Base-by-base conservation (phyloP, 2,329 filamentous ascomycete species). In the Diaporthe capsici region DNA sequence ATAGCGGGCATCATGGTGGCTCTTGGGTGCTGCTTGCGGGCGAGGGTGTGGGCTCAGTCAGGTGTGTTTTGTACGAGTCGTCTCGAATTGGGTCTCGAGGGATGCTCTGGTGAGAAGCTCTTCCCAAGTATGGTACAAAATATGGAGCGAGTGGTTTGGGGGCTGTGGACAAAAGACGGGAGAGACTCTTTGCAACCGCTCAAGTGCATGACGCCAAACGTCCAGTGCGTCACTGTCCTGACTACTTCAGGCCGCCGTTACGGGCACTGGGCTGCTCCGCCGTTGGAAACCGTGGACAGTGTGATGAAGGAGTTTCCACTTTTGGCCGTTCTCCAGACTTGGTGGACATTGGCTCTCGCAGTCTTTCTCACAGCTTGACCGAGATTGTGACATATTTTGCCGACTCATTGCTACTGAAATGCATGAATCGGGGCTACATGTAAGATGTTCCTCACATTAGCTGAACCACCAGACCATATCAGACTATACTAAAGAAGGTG, bases 31-130 rank as follows among this genome's bases (percentile, higher is more conserved):
- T 6, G n/a, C 10, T 34, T 47, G 17, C 8, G 15, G 2, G 25
- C 7, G 2, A 5, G 17, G 2, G 4, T 17, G 0, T 31, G 3
- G 4, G 4, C 10, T 15, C 15, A 22, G 15, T 63, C 10, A 10
- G 6, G 37, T 25, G 3, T 34, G 3, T 9, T 42, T 25, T 13
- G 34, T 42, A 31, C 57, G 9, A 5, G 13, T 17, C 1, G 4
- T 61, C 12, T n/a, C 10, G 57, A n/a, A 25, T 8, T 20, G 58
- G 9, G 10, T 10, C 58, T 42, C 10, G 20, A 25, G n/a, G n/a
- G 4, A 13, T 4, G 4, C 12, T 15, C 22, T 0, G 37, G 2
- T 17, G 58, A 2, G 12, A 3, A 4, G 3, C 1, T 25, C 15
- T 1, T 12, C 1, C 22, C 0, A 15, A 10, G 13, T 10, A 2